Percentiles rank a stretch among this genome's conserved stretches.
These are phyloP conservation scores for Glutinoglossum americanum DNA, from an alignment of 495 filamentous ascomycete species.

Conservation along the genomic window DNA sequence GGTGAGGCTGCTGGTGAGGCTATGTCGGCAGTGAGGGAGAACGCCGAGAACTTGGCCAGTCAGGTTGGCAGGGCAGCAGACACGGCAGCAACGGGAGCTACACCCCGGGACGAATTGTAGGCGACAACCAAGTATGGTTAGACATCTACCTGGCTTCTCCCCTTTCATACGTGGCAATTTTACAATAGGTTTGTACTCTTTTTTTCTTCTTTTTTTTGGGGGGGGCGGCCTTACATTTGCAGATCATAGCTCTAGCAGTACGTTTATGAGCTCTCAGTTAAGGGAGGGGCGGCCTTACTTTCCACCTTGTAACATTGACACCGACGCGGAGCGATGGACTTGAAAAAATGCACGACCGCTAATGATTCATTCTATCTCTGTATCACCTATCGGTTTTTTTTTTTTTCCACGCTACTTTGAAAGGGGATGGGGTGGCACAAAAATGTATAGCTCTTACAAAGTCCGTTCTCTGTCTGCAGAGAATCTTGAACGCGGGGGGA, in stretches of 20 bases:
- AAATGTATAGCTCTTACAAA: too few relatives aligned
- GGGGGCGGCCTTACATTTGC: too few relatives aligned
- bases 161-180: background rate
- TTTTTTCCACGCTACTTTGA: background rate
- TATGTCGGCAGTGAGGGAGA: conserved; percentile 18
- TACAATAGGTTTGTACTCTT: background rate
- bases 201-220: background rate
- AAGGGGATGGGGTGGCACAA: too few relatives aligned
- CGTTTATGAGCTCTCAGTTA: background rate
- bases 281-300: background rate
- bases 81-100: background rate
- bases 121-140: background rate
- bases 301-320: background rate
- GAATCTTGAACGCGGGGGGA: too few relatives aligned
- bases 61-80: conserved; percentile 19
- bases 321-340: background rate
- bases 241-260: too few relatives aligned
- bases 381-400: background rate
- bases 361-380: background rate
- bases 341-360: background rate
- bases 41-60: conserved; percentile 25
- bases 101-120: background rate
- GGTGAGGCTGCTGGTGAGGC: conserved; percentile 19
- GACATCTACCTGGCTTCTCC: background rate
- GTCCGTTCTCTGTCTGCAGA: too few relatives aligned